phyloP scores from a whole-genome alignment of 176 grass and related monocot species.

The Cenchrus americanus region DNA sequence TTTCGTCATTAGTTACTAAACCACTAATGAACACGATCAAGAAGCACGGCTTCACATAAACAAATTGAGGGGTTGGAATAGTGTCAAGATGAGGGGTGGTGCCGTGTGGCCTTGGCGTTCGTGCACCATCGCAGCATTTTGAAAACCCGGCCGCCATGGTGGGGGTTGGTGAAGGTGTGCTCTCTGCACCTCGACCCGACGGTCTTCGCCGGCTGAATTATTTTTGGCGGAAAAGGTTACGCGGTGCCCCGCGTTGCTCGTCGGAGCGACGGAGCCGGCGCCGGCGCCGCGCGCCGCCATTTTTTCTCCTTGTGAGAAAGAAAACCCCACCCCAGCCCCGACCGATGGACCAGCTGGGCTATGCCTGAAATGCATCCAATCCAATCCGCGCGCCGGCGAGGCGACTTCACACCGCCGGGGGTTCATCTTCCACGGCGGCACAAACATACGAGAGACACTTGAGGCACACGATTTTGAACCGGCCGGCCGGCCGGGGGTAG shows the following conservation, averaged over 20 bases:
- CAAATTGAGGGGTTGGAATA: background rate
- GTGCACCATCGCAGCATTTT: conserved; percentile 8
- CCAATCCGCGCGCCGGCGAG: background rate
- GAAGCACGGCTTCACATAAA: background rate
- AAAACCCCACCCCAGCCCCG: background rate
- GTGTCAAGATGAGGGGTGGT: background rate
- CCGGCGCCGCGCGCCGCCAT: background rate
- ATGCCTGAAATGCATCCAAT: background rate
- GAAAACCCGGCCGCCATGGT: background rate
- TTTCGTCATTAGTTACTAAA: conserved; percentile 18
- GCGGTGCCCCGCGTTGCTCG: background rate
- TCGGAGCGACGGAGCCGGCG: background rate
- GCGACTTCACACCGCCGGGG: background rate
- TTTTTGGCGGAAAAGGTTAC: background rate
- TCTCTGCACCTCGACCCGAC: background rate
- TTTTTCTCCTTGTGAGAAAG: no score
- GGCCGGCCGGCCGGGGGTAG: conserved; percentile 25
- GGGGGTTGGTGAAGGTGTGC: conserved; percentile 46
- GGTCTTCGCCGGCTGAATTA: background rate
- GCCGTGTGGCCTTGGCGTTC: conserved; percentile 29
- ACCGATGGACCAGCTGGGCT: background rate
- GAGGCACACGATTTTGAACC: conserved; percentile 46
- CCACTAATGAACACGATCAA: background rate
- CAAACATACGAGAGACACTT: conserved; percentile 43
- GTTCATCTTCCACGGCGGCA: background rate